A percentile compares a stretch with the other conserved stretches of the same genome.
Conservation (phyloP, 2,329 filamentous ascomycete species). For the Phoma herbarum region DNA sequence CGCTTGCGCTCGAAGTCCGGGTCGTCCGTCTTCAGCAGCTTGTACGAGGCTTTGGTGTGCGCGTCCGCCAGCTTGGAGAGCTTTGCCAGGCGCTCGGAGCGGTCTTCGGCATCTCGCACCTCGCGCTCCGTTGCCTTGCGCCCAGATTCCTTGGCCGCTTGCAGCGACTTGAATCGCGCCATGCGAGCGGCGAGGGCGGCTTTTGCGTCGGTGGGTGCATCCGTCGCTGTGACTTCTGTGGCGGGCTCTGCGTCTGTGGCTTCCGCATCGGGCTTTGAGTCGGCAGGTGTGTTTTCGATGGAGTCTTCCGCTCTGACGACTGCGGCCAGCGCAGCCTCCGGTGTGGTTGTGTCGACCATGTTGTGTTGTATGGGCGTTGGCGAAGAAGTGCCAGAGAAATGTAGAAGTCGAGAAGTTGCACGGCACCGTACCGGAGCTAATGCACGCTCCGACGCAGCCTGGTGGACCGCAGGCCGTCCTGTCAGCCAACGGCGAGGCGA, state of each 20-base stretch:
- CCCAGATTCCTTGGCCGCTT: constrained; percentile 68
- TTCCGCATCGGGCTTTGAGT: constrained; percentile 1
- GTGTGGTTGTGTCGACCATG: constrained; percentile 34
- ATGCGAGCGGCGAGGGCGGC: constrained; percentile 49
- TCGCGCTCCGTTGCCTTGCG: constrained; percentile 69
- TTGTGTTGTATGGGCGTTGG: constrained; percentile 15
- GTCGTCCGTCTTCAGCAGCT: constrained; percentile 90
- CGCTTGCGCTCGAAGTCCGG: constrained; percentile 97
- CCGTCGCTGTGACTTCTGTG: constrained; percentile 31
- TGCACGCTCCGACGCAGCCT: constrained; percentile 1
- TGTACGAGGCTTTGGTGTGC: constrained; percentile 87
- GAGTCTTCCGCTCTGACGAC: constrained; percentile 19
- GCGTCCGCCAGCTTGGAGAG: constrained; percentile 83
- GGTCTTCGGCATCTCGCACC: constrained; percentile 49
- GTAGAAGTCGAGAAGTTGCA: constrained; percentile 1
- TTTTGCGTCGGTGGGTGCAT: constrained; percentile 41
- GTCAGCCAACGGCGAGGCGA: constrained; percentile 6
- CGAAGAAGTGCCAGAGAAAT: neutral
- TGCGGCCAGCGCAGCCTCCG: constrained; percentile 15
- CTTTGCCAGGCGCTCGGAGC: constrained; percentile 56
- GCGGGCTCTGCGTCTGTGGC: neutral
- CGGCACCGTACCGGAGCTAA: constrained; percentile 5
- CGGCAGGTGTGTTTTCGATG: constrained; percentile 10
- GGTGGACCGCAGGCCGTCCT: constrained; percentile 1
- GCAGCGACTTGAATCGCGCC: constrained; percentile 86